Percentiles rank a stretch among this genome's conserved stretches.
These are phyloP conservation scores for Podila epicladia DNA, from an alignment of 192 early-diverging fungal species.

Conservation along the genomic window DNA sequence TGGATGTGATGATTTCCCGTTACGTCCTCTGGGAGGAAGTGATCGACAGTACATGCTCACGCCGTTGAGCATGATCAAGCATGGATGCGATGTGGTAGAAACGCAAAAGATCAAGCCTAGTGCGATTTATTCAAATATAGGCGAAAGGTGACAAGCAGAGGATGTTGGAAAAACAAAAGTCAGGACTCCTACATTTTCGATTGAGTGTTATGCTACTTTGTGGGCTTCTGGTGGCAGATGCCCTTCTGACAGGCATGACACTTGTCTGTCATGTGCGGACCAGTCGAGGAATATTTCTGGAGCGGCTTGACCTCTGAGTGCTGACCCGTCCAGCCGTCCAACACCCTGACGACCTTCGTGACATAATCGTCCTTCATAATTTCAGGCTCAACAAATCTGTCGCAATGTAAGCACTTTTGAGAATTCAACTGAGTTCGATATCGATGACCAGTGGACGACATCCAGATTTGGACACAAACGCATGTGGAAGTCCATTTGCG, in stretches of 20 bases:
- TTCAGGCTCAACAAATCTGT: slow-evolving; percentile 7
- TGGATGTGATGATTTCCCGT: no score
- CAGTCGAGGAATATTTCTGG: not conserved
- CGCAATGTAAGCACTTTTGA: slow-evolving; percentile 9
- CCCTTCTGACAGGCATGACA: slow-evolving; percentile 14
- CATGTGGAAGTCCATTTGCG: slow-evolving; percentile 6
- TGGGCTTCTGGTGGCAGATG: slow-evolving; percentile 1
- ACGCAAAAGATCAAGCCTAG: no score
- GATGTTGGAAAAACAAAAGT: no score
- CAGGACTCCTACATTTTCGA: not conserved
- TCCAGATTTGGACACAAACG: slow-evolving; percentile 15
- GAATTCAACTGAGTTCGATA: slow-evolving; percentile 17
- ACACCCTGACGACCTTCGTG: slow-evolving; percentile 7
- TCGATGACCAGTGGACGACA: slow-evolving; percentile 19
- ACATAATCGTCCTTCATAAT: slow-evolving; percentile 2
- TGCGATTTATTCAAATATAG: no score
- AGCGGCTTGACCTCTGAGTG: slow-evolving; percentile 12
- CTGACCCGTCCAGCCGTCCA: slow-evolving; percentile 17
- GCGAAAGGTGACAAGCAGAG: no score
- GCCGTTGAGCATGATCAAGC: no score
- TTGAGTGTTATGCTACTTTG: slow-evolving; percentile 3
- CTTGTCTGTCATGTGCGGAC: slow-evolving; percentile 15
- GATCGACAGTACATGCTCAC: no score
- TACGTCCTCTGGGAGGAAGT: no score
- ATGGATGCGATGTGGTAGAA: no score